Conservation (phyloP, 768 basidiomycete species). For the Mycena metata region DNA sequence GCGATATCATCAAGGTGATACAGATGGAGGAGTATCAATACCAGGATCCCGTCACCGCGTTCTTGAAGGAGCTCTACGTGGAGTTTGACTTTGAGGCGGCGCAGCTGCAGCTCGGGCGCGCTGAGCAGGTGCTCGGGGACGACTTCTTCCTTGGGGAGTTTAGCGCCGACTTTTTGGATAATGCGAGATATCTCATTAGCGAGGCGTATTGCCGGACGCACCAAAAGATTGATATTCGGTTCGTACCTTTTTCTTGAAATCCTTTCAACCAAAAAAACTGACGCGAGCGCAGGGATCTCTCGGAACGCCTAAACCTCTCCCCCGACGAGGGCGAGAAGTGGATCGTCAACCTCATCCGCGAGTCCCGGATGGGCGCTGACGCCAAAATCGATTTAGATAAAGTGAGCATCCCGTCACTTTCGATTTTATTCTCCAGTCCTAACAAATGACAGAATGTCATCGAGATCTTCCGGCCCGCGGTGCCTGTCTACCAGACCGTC, state of each 20-base stretch:
- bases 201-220: conserved; percentile 99
- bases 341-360: conserved; percentile 99
- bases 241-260: conserved; percentile 38
- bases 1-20: conserved; percentile 93
- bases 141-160: conserved; percentile 96
- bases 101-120: conserved; percentile 81
- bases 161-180: conserved; percentile 95
- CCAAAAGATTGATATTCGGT: conserved; percentile 91
- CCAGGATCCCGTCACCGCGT: conserved; percentile 91
- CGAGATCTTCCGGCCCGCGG: conserved; percentile 90
- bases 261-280: not conserved
- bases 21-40: conserved; percentile 98
- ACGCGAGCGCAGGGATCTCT: conserved; percentile 76
- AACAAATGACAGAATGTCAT: conserved; percentile 84
- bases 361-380: conserved; percentile 96
- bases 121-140: conserved; percentile 86
- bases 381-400: conserved; percentile 98
- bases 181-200: conserved; percentile 94
- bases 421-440: not conserved
- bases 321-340: conserved; percentile 98
- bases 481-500: conserved; percentile 92
- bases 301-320: conserved; percentile 93
- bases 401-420: conserved; percentile 56
- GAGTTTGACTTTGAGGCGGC: conserved; percentile 98
- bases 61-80: conserved; percentile 93